Base-by-base conservation (phyloP, 805 yeast species). In the Saturnispora hagleri region DNA sequence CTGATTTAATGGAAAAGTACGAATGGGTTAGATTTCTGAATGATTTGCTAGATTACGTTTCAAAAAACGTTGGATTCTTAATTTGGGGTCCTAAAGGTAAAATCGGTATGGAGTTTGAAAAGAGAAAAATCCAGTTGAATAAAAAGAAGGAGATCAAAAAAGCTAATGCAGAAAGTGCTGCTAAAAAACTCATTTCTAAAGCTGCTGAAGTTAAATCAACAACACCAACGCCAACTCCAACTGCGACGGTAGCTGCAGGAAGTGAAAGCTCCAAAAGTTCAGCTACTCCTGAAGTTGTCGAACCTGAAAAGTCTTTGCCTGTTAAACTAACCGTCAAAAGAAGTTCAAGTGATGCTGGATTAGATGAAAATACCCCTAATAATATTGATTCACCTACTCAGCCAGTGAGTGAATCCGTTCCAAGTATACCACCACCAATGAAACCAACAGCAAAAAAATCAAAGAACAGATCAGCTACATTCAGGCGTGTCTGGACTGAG, bases 1-100 rank as follows among this genome's bases (percentile, higher is more conserved):
- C 75, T 26, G 75, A 73, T 20, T 71, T 91, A 45, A 72, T 82
- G 58, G 83, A 81, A 57, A 83, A 80, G 56, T 91, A 89, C 66
- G 90, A 84, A 58, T 91, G 97, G 97, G 75, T 85, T 55, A 77
- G 80, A 52, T 91, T 90, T 62, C 73, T 91, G 57, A 83, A 81
- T 58, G 93, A 86, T 55, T 64, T 93, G 47, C 76, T 86, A 53
- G 93, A 85, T 43, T 90, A 86, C 61, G 83, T 86, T 22, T 74
- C 83, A 48, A 86, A 83, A 60, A 86, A 84, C 63, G 78, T 84
- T 70, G 86, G 87, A 3, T 73, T 80, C 51, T 70, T 86, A 28
- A 74, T 86, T 9, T 84, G 88, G 85, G 93, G 91, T 13, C 69
- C 69, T 28, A 65, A 61, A 49, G 69, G 70, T 43, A 66, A 62